These are phyloP conservation scores for Schizosaccharomyces cryophilus DNA, from an alignment of 805 yeast genomes.

Conservation along the genomic window DNA sequence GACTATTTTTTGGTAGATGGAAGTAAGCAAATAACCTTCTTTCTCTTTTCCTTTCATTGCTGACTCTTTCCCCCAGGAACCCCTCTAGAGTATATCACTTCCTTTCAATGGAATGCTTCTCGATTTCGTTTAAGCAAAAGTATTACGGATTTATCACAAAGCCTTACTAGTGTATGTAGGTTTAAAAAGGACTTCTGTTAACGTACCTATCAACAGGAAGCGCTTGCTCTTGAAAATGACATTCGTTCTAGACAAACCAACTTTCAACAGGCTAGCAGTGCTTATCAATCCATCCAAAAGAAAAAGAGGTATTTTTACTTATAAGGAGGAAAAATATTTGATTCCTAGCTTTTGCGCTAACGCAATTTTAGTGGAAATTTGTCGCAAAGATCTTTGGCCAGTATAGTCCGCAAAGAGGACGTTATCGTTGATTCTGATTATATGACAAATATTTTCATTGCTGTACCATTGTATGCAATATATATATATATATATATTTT, in stretches of 20 bases:
- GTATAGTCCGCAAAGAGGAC: constrained; percentile 58
- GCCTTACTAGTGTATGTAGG: constrained; percentile 24
- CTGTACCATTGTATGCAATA: constrained; percentile 38
- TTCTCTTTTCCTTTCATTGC: background rate
- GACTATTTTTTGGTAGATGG: constrained; percentile 29
- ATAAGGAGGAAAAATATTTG: too few species aligned
- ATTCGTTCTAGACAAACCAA: constrained; percentile 48
- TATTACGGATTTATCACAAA: constrained; percentile 44
- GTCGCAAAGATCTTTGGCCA: constrained; percentile 73
- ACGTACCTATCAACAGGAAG: constrained; percentile 22
- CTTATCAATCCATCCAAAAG: constrained; percentile 67
- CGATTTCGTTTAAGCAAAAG: constrained; percentile 71
- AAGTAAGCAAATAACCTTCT: constrained; percentile 10
- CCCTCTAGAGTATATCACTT: constrained; percentile 32
- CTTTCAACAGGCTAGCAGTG: constrained; percentile 64
- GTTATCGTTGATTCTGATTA: constrained; percentile 72
- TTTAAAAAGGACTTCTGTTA: background rate
- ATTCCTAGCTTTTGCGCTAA: too few species aligned
- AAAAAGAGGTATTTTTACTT: constrained; percentile 31
- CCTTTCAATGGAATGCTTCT: constrained; percentile 68
- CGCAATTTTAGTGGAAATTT: constrained; percentile 39
- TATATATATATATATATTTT: constrained; percentile 7
- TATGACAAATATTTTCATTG: constrained; percentile 62
- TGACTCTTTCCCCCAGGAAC: background rate
- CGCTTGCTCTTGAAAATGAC: constrained; percentile 62